Evolutionary conservation across 2,329 filamentous ascomycete species (phyloP), one percentile per base, ranked within the genome.

Genomic region (Ophiostoma himal-ulmi): DNA sequence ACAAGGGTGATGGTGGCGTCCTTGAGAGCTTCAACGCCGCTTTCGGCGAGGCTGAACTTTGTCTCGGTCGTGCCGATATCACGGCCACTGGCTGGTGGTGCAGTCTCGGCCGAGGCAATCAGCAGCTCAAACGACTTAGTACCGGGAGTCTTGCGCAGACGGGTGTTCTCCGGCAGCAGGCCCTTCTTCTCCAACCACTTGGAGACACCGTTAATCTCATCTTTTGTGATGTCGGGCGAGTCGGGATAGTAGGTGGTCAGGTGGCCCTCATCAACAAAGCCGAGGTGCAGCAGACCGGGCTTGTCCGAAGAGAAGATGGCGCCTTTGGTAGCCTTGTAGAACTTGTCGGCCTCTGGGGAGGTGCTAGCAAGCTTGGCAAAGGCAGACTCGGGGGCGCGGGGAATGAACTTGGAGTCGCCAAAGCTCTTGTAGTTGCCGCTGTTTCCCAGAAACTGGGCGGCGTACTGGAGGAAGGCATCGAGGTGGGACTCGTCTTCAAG

Each of bases 361-460:
- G 85, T 83, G 20, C 83, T 82, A 64, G 89, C 89, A 44, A 94
- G 82, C 72, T 89, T 85, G 68, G 86, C 84, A 72, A 94, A 85
- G 5, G 84, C 85, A 71, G 86, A 85, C 74, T 88, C 85, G 7
- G 84, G 82, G 76, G 91, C 87, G 75, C 91, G 85, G 1, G 92
- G 92, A 71, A 95, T 85, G 77, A 95, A 94, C 78, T 95, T 95
- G 75, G 89, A 87, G 79, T 95, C 91, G 62, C 92, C 92, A 76
- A 94, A 94, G 75, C 90, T 91, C 82, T 94, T 94, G 82, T 94
- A 95, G 79, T 95, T 95, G 73, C 92, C 91, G 73, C 84, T 85
- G 77, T 94, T 95, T 64, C 91, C 91, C 2, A 95, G 82, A 78
- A 95, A 93, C 79, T 92, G 90, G 39, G 86, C 88, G 8, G 90